Conservation (phyloP, 164 flowering plant genomes). For the Vitis vinifera region DNA sequence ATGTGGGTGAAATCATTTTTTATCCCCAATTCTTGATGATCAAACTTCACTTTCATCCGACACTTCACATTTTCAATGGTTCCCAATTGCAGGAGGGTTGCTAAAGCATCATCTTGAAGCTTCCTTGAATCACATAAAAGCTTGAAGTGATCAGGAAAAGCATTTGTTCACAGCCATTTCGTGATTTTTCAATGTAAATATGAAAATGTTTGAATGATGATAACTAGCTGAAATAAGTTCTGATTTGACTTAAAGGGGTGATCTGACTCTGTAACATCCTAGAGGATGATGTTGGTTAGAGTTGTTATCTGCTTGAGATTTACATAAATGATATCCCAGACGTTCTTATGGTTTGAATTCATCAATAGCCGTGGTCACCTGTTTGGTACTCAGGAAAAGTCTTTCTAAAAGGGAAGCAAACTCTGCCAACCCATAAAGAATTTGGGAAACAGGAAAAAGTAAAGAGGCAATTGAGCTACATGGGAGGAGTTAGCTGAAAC, state of each 20-base stretch:
- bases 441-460: too few species aligned
- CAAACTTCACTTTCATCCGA: background rate
- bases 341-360: background rate
- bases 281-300: conserved; percentile 3
- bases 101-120: conserved; percentile 23
- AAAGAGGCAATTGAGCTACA: too few species aligned
- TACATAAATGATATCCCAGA: background rate
- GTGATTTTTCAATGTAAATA: conserved; percentile 32
- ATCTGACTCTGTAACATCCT: conserved; percentile 13
- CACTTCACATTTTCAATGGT: background rate
- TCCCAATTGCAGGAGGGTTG: conserved; percentile 18
- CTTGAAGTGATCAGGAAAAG: conserved; percentile 1
- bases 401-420: too few species aligned
- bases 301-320: conserved; percentile 13
- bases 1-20: too few species aligned
- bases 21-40: background rate
- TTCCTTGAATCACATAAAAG: background rate
- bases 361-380: background rate
- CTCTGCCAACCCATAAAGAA: too few species aligned
- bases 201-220: background rate
- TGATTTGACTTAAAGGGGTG: conserved; percentile 1
- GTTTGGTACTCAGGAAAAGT: too few species aligned
- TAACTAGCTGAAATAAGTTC: conserved; percentile 7
- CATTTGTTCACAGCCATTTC: conserved; percentile 4
- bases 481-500: too few species aligned